Evolutionary conservation across 148 eudicot species (phyloP).

Genomic region (Linanthus parryae): DNA sequence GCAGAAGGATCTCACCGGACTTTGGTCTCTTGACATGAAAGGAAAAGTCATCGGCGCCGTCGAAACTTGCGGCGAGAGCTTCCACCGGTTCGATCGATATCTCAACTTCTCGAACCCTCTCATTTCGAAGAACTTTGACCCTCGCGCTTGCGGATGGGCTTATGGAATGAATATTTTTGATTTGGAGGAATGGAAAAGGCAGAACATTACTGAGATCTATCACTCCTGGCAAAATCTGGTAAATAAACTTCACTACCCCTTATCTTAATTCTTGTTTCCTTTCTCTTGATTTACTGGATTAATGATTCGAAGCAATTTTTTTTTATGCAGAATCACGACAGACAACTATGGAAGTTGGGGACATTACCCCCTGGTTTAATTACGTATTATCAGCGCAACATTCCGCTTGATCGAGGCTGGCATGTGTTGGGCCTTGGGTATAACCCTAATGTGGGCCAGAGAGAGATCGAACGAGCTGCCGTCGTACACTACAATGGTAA

Average conservation of each 20-base stretch:
- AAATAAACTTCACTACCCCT: conserved; percentile 3
- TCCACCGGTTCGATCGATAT: conserved; percentile 83
- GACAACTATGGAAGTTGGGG: conserved; percentile 84
- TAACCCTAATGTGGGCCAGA: conserved; percentile 59
- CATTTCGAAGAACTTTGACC: conserved; percentile 69
- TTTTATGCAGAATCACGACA: conserved; percentile 60
- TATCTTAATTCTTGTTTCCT: neutral
- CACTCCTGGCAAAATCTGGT: conserved; percentile 92
- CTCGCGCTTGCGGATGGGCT: conserved; percentile 94
- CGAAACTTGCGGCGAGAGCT: conserved; percentile 82
- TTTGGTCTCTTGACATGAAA: conserved; percentile 73
- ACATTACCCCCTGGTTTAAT: conserved; percentile 86
- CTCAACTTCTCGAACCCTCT: conserved; percentile 82
- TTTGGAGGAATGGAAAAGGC: conserved; percentile 82
- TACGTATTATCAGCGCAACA: conserved; percentile 61
- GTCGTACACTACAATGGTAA: conserved; percentile 86
- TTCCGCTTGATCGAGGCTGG: conserved; percentile 62
- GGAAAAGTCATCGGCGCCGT: conserved; percentile 85
- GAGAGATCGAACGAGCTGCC: conserved; percentile 63
- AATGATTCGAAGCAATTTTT: neutral
- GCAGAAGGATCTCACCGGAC: conserved; percentile 72
- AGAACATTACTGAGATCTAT: conserved; percentile 78
- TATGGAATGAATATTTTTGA: conserved; percentile 88
- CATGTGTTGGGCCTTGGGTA: conserved; percentile 85
- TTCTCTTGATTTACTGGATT: neutral